Evolutionary conservation across 1,139 yeast species (phyloP), one percentile per base, ranked within the genome.

Genomic region (Scheffersomyces parashehatae): DNA sequence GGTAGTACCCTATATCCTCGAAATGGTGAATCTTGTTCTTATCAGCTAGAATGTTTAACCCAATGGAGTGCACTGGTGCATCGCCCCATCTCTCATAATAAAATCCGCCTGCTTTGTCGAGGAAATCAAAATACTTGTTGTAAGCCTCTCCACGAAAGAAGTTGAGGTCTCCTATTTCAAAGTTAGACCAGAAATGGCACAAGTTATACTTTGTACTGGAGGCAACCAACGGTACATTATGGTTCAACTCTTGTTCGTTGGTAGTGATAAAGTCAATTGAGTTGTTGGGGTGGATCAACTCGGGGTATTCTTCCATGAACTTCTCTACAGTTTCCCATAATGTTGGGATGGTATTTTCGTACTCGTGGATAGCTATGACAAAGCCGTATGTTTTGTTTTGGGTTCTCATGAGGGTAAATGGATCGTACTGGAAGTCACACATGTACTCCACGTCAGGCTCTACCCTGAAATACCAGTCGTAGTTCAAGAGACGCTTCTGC

Each of bases 51-150:
- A 91, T 62, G 1, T 83, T 67, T 4, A 84, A 79, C 0, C 83
- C 98, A 29, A 91, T 77, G 0, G 96, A 76, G 63, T 93, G 98
- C 5, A 93, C 96, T 0, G 99, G 98, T 0, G 98, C 98, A 67
- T 93, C 99, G 3, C 99, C 99, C 99, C 98, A 93, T 52, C 99
- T 72, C 64, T 86, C 95, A 59, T 89, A 89, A 62, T 87, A 87
- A 57, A 91, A 90, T 0, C 97, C 97, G 1, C 96, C 96, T 0
- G 82, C 65, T 38, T 70, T 50, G 58, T 89, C 95, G 43, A 91
- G 69, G 60, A 73, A 76, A 14, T 87, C 74, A 59, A 91, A 90
- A 61, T 69, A 90, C n/a, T 73, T 75, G 30, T 76, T 64, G 62
- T 91, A 91, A 14, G 73, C 80, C 41, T 85, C 78, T 40, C 90